A percentile compares a stretch with the other conserved stretches of the same genome.
These are phyloP conservation scores for Fusarium sp. DNA, from an alignment of 2,329 filamentous ascomycete genomes.

Conservation along the genomic window DNA sequence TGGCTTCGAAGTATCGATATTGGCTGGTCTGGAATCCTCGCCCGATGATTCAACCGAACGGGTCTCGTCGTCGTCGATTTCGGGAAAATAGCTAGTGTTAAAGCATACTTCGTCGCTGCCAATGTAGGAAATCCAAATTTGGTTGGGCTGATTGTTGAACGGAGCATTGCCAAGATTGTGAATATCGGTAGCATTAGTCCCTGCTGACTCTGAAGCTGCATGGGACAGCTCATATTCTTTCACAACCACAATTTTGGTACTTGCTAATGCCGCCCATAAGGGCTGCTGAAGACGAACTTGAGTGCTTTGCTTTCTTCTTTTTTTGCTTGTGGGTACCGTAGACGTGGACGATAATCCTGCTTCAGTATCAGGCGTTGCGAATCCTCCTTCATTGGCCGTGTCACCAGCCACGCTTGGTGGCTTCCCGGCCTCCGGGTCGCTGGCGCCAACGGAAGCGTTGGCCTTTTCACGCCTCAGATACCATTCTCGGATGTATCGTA, in stretches of 20 bases:
- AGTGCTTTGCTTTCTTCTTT: slow-evolving; percentile 89
- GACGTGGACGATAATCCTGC: slow-evolving; percentile 51
- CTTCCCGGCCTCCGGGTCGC: slow-evolving; percentile 74
- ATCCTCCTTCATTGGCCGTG: slow-evolving; percentile 53
- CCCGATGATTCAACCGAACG: slow-evolving; percentile 45
- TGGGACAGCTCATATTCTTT: slow-evolving; percentile 90
- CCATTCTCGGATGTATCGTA: slow-evolving; percentile 77
- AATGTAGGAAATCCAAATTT: slow-evolving; percentile 85
- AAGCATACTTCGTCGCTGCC: slow-evolving; percentile 83
- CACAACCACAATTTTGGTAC: slow-evolving; percentile 95
- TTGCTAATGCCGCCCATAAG: slow-evolving; percentile 92
- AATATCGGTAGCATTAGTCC: slow-evolving; percentile 79
- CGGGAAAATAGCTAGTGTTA: slow-evolving; percentile 74
- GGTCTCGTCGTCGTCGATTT: slow-evolving; percentile 53
- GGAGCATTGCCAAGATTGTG: slow-evolving; percentile 82
- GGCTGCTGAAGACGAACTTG: slow-evolving; percentile 91
- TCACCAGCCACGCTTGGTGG: slow-evolving; percentile 51
- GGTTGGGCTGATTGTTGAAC: slow-evolving; percentile 75
- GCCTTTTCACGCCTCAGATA: slow-evolving; percentile 71
- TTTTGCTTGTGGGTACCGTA: slow-evolving; percentile 73
- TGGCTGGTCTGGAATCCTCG: slow-evolving; percentile 55
- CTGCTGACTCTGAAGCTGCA: slow-evolving; percentile 77
- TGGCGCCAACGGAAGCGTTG: slow-evolving; percentile 60
- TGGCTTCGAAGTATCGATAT: slow-evolving; percentile 76
- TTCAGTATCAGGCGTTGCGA: slow-evolving; percentile 66